Evolutionary conservation across 495 filamentous ascomycete species (phyloP).

Genomic region (Parachaetomium inaequale): DNA sequence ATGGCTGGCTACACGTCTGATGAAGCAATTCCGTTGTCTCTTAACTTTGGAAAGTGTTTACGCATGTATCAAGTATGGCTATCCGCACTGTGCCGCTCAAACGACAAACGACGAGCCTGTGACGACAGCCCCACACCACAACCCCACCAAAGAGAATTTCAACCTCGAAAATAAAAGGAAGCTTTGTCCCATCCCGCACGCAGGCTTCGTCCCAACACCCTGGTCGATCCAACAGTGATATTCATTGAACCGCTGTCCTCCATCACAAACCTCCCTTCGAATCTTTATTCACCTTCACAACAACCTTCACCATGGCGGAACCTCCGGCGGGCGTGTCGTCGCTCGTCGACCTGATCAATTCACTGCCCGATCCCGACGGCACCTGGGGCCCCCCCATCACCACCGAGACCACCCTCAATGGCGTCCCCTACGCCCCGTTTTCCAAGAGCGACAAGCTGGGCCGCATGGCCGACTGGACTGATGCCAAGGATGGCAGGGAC

Average conservation of each 20-base stretch:
- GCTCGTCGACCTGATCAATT: constrained; percentile 54
- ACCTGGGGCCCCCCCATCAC: constrained; percentile 87
- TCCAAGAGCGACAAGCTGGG: constrained; percentile 98
- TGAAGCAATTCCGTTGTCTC: too few relatives aligned
- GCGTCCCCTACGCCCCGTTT: constrained; percentile 95
- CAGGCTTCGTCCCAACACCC: neutral
- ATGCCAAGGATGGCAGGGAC: constrained; percentile 78
- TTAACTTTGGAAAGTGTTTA: too few relatives aligned
- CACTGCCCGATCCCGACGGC: constrained; percentile 54
- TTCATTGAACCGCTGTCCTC: neutral
- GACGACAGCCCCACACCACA: constrained; percentile 20
- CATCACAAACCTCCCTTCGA: neutral
- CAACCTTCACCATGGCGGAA: constrained; percentile 26
- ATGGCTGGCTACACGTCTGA: too few relatives aligned
- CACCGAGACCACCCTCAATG: constrained; percentile 79
- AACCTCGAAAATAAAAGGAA: constrained; percentile 5
- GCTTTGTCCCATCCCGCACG: neutral
- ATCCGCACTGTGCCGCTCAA: neutral
- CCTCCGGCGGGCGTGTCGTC: constrained; percentile 31
- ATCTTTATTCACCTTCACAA: neutral
- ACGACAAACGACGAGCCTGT: neutral
- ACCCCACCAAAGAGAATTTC: constrained; percentile 25
- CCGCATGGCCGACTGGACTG: constrained; percentile 99
- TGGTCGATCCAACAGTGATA: neutral
- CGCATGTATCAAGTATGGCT: too few relatives aligned